phyloP scores from a whole-genome alignment of 1,284 basidiomycete species.

The Tremellales sp. region DNA sequence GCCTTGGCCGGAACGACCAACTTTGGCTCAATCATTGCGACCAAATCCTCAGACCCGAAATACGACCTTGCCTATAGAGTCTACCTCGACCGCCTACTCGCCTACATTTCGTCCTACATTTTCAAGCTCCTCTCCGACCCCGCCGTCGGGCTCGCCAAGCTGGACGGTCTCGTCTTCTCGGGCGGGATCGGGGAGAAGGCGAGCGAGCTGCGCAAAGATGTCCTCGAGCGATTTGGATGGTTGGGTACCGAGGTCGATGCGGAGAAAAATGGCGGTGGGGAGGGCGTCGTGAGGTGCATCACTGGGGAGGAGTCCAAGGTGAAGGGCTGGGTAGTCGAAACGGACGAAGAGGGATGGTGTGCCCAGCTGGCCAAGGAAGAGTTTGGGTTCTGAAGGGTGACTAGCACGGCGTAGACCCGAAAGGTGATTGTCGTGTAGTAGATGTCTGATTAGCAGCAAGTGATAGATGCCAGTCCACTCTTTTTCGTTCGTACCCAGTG shows the following conservation, averaged over 20 bases:
- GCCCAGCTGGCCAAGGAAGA: slow-evolving; percentile 36
- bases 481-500: too few species aligned
- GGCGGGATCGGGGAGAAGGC: slow-evolving; percentile 81
- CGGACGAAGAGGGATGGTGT: slow-evolving; percentile 52
- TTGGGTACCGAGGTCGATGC: slow-evolving; percentile 59
- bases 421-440: too few species aligned
- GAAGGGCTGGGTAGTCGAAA: slow-evolving; percentile 51
- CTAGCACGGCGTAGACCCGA: too few species aligned
- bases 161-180: slow-evolving; percentile 77
- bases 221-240: slow-evolving; percentile 57
- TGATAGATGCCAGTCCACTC: too few species aligned
- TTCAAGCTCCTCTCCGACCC: slow-evolving; percentile 59
- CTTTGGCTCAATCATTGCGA: slow-evolving; percentile 62
- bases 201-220: slow-evolving; percentile 57
- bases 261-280: slow-evolving; percentile 47
- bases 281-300: slow-evolving; percentile 44
- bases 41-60: slow-evolving; percentile 30
- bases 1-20: slow-evolving; percentile 70
- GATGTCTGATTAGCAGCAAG: too few species aligned
- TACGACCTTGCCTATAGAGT: slow-evolving; percentile 63
- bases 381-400: slow-evolving; percentile 29
- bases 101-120: slow-evolving; percentile 68
- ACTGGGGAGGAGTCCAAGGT: slow-evolving; percentile 43
- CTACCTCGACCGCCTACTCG: slow-evolving; percentile 68
- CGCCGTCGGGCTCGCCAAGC: slow-evolving; percentile 44